phyloP scores from a whole-genome alignment of 1,284 basidiomycete genomes.

The Melanopsichium pennsylvanicum region DNA sequence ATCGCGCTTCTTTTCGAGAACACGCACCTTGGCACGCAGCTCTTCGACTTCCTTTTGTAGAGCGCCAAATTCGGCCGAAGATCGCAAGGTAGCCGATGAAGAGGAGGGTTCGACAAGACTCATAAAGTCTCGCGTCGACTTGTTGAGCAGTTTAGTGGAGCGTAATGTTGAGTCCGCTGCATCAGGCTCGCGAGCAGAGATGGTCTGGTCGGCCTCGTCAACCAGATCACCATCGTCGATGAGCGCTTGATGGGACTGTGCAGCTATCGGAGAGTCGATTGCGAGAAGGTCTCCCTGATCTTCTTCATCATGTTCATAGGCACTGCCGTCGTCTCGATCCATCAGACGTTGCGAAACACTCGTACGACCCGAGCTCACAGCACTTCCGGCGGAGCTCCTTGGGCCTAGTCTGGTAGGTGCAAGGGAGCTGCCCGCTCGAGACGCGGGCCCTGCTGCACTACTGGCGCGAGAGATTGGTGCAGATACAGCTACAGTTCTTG shows the following conservation, averaged over 20 bases:
- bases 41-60: conserved; percentile 69
- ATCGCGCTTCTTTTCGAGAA: conserved; percentile 83
- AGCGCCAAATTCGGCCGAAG: conserved; percentile 39
- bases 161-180: conserved; percentile 17
- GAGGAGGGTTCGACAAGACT: conserved; percentile 37
- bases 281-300: conserved; percentile 10
- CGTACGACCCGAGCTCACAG: conserved; percentile 34
- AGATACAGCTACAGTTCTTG: conserved; percentile 16
- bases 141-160: conserved; percentile 30
- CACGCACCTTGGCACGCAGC: conserved; percentile 80
- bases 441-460: conserved; percentile 9
- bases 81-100: conserved; percentile 11
- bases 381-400: conserved; percentile 31
- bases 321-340: conserved; percentile 12
- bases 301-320: conserved; percentile 6
- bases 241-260: not conserved
- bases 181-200: conserved; percentile 12
- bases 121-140: conserved; percentile 49
- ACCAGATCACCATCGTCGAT: conserved; percentile 6
- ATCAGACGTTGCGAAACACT: conserved; percentile 27
- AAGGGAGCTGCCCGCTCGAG: conserved; percentile 29
- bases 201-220: conserved; percentile 33
- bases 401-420: conserved; percentile 26
- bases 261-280: not conserved
- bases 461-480: conserved; percentile 36